phyloP scores from a whole-genome alignment of 2,329 filamentous ascomycete genomes.

The Diaporthe longicolla region DNA sequence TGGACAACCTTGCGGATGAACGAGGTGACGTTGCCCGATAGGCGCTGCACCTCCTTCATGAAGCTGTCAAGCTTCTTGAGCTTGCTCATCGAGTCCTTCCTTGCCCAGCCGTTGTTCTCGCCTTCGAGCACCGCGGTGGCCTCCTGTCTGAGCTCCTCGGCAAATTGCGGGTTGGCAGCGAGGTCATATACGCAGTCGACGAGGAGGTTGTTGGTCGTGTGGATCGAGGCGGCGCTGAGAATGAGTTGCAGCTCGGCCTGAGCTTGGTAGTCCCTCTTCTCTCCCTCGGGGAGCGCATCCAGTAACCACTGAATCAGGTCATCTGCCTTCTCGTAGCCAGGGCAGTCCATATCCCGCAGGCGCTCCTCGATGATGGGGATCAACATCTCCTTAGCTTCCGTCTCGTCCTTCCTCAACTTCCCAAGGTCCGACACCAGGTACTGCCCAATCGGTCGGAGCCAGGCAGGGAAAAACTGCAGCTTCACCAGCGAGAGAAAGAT shows the following conservation, averaged over 20 bases:
- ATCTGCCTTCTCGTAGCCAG: constrained; percentile 55
- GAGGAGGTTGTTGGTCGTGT: constrained; percentile 60
- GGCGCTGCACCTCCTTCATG: constrained; percentile 60
- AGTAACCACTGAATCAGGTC: constrained; percentile 63
- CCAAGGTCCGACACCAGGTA: constrained; percentile 62
- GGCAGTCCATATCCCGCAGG: constrained; percentile 56
- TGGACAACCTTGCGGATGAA: constrained; percentile 63
- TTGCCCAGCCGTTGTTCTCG: constrained; percentile 56
- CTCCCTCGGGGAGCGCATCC: constrained; percentile 56
- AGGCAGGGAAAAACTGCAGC: constrained; percentile 66
- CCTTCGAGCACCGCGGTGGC: constrained; percentile 58
- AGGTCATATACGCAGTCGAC: constrained; percentile 67
- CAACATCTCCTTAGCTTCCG: constrained; percentile 59
- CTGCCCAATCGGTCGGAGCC: constrained; percentile 62
- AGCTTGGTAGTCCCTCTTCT: constrained; percentile 54
- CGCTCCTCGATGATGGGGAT: constrained; percentile 62
- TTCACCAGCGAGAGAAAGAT: constrained; percentile 63
- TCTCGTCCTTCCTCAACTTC: constrained; percentile 60
- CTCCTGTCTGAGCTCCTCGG: constrained; percentile 64
- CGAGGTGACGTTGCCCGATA: constrained; percentile 59
- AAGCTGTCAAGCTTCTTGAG: constrained; percentile 65
- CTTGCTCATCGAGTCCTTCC: constrained; percentile 59
- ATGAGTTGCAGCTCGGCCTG: constrained; percentile 62
- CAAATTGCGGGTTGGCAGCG: constrained; percentile 61
- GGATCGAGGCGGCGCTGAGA: constrained; percentile 60